Evolutionary conservation across 2,329 filamentous ascomycete species (phyloP).

Genomic region (Volutella citrinella): DNA sequence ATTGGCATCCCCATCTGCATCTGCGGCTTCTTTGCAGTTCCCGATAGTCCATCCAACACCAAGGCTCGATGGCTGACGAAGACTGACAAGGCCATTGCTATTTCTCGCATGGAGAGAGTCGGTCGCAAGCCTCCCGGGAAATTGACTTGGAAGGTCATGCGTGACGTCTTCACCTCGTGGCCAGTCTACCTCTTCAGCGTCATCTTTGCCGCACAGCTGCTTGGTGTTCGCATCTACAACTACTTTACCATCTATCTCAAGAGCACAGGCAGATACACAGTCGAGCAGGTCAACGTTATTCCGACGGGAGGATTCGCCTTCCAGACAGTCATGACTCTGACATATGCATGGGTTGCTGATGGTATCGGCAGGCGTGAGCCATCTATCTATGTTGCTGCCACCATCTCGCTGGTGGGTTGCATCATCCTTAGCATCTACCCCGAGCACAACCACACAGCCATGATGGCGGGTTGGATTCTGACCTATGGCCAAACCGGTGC

Average conservation of each 20-base stretch:
- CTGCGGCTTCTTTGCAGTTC: background rate
- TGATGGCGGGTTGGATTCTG: conserved; percentile 2
- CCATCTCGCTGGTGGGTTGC: conserved; percentile 1
- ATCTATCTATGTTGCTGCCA: conserved; percentile 1
- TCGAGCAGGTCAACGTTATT: background rate
- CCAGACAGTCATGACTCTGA: background rate
- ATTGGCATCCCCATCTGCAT: background rate
- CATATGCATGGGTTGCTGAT: conserved; percentile 1
- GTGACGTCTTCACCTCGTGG: background rate
- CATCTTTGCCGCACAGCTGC: background rate
- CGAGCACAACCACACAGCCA: conserved; percentile 1
- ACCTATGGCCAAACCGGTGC: background rate
- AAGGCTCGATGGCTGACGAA: background rate
- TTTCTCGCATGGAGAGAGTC: background rate
- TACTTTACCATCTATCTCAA: background rate
- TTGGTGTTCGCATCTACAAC: conserved; percentile 1
- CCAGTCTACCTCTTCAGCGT: background rate
- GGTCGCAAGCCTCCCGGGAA: background rate
- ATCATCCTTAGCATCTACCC: conserved; percentile 1
- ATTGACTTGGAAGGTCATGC: no score
- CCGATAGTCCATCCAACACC: background rate
- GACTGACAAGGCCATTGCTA: conserved; percentile 1
- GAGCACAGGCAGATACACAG: background rate
- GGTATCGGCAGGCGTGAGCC: conserved; percentile 1
- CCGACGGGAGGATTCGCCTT: background rate